These are phyloP conservation scores for Daldinia loculata DNA, from an alignment of 495 filamentous ascomycete species.

Conservation along the genomic window DNA sequence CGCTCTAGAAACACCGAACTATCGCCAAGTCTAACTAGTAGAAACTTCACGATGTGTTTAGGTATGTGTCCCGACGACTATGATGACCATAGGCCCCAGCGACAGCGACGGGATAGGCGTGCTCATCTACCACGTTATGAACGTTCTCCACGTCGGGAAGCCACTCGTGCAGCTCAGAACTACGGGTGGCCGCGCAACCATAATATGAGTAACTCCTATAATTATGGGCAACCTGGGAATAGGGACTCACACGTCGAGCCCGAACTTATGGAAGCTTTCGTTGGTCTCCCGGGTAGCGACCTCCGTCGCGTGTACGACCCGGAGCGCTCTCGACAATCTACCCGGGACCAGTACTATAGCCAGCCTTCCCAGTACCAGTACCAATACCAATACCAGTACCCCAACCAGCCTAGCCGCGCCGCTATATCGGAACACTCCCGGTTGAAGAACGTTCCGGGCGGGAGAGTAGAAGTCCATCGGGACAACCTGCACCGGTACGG, in stretches of 20 bases:
- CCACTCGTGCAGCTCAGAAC: conserved; percentile 7
- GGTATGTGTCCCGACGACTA: not conserved
- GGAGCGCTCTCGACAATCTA: not conserved
- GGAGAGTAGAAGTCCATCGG: not conserved
- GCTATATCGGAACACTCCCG: not conserved
- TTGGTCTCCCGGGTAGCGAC: conserved; percentile 25
- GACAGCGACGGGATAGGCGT: not conserved
- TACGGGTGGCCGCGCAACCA: conserved; percentile 26
- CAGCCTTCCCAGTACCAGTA: not conserved
- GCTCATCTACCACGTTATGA: not conserved
- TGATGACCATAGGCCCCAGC: not conserved
- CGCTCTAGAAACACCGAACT: not conserved
- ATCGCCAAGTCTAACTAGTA: not conserved
- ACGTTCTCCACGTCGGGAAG: not conserved
- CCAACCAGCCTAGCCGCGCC: not conserved
- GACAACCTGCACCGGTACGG: not conserved
- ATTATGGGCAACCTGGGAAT: not conserved
- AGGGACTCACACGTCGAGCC: conserved; percentile 31
- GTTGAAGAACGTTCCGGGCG: not conserved
- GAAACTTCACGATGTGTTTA: not conserved
- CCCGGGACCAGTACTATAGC: not conserved
- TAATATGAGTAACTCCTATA: not conserved
- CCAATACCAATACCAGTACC: not conserved
- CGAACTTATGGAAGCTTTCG: not conserved
- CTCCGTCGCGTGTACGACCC: conserved; percentile 24